Conservation (phyloP, 768 basidiomycete genomes). For the Paxillus ammoniavirescens region DNA sequence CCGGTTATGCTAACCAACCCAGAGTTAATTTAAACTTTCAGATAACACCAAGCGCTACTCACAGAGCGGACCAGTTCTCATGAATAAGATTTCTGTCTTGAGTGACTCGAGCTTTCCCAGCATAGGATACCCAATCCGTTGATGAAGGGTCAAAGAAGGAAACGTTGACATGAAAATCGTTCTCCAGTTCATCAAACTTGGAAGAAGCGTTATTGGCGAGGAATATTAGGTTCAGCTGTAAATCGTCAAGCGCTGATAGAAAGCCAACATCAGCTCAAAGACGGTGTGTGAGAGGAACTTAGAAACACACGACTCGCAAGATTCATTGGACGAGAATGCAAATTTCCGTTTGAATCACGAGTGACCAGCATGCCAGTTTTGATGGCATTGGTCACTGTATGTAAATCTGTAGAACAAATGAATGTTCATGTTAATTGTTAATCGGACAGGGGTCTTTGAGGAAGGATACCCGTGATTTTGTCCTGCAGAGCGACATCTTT, state of each 20-base stretch:
- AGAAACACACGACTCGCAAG: slow-evolving; percentile 57
- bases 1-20: slow-evolving; percentile 48
- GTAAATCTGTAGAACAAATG: slow-evolving; percentile 45
- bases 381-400: slow-evolving; percentile 59
- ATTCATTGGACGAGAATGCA: slow-evolving; percentile 83
- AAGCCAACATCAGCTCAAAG: neutral
- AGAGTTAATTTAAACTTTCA: neutral
- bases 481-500: slow-evolving; percentile 54
- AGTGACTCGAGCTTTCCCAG: slow-evolving; percentile 66
- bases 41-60: slow-evolving; percentile 12
- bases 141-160: slow-evolving; percentile 67
- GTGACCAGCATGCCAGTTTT: slow-evolving; percentile 79
- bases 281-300: neutral
- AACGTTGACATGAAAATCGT: slow-evolving; percentile 78
- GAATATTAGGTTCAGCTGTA: slow-evolving; percentile 60
- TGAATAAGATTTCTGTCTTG: slow-evolving; percentile 63
- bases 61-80: slow-evolving; percentile 62
- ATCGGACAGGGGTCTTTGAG: neutral
- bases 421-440: neutral
- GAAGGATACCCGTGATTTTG: slow-evolving; percentile 55
- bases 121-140: slow-evolving; percentile 79
- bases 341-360: slow-evolving; percentile 57
- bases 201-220: slow-evolving; percentile 69
- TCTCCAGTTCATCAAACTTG: slow-evolving; percentile 76
- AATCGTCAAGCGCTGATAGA: slow-evolving; percentile 40